These are phyloP conservation scores for Fusarium duplospermum DNA, from an alignment of 2,329 filamentous ascomycete genomes.

Conservation along the genomic window DNA sequence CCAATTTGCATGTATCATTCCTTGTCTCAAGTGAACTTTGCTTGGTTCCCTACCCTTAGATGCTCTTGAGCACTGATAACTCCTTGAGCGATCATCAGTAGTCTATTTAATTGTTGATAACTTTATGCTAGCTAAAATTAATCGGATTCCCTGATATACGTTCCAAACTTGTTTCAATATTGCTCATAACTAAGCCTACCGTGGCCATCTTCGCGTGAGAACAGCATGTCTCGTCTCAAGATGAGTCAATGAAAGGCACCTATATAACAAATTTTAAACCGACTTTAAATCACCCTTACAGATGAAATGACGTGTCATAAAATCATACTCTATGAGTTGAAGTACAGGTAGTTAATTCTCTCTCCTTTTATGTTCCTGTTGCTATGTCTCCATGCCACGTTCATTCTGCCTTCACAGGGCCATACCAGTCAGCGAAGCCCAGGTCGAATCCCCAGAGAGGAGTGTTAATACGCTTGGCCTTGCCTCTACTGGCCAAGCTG, in stretches of 20 bases:
- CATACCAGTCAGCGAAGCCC: slow-evolving; percentile 49
- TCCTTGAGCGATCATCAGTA: background rate
- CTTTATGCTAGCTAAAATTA: background rate
- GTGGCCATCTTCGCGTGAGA: background rate
- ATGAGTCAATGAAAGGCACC: background rate
- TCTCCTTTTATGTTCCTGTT: background rate
- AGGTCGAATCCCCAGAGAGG: slow-evolving; percentile 49
- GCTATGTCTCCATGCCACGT: background rate
- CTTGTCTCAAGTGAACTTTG: background rate
- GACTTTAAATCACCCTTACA: background rate
- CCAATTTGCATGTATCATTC: background rate
- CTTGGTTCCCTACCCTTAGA: background rate
- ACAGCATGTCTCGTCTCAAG: background rate
- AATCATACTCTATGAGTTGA: background rate
- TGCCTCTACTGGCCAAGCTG: slow-evolving; percentile 44
- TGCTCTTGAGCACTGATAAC: background rate
- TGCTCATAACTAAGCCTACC: background rate
- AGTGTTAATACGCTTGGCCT: slow-evolving; percentile 49
- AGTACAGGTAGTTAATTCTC: background rate
- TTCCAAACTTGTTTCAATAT: background rate
- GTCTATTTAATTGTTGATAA: background rate
- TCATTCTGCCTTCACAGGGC: background rate
- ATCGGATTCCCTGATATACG: background rate
- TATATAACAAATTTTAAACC: background rate
- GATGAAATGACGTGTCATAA: background rate